Conservation (phyloP, 2,329 filamentous ascomycete genomes). For the Parafenestella ontariensis region DNA sequence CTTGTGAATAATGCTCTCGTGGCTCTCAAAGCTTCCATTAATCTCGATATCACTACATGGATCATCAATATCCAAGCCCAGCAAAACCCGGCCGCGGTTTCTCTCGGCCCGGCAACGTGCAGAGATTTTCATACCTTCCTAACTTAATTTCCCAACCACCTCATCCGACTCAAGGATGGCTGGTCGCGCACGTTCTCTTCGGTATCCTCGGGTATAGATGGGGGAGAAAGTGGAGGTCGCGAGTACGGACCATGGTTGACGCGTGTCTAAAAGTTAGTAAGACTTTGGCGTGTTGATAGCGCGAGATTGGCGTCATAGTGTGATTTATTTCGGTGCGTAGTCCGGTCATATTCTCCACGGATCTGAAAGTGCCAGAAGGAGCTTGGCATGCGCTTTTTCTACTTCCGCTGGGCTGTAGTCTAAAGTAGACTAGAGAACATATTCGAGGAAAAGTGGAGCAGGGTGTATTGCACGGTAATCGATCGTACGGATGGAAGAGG, state of each 20-base stretch:
- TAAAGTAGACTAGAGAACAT: background rate
- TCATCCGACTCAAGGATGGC: constrained; percentile 15
- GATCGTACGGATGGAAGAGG: constrained; percentile 3
- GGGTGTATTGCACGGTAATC: constrained; percentile 2
- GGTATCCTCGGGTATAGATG: constrained; percentile 22
- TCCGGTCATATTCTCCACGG: constrained; percentile 12
- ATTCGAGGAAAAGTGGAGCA: constrained; percentile 3
- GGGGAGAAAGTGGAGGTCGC: constrained; percentile 3
- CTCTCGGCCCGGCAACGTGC: constrained; percentile 29
- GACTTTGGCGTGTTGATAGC: constrained; percentile 10
- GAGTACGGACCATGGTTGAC: constrained; percentile 25
- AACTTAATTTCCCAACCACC: constrained; percentile 21
- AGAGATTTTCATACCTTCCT: constrained; percentile 31
- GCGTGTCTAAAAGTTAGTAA: constrained; percentile 16
- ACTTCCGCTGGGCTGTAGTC: background rate
- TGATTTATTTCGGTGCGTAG: constrained; percentile 24
- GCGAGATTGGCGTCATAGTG: constrained; percentile 15
- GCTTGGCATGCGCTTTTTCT: constrained; percentile 17
- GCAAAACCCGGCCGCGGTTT: constrained; percentile 13
- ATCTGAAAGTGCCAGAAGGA: background rate
- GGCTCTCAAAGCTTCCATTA: background rate
- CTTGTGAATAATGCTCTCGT: background rate
- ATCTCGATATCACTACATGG: background rate
- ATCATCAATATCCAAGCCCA: background rate
- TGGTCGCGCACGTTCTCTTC: constrained; percentile 21